These are phyloP conservation scores for Hyparrhenia diplandra DNA, from an alignment of 176 grass and related monocot species.

Conservation along the genomic window DNA sequence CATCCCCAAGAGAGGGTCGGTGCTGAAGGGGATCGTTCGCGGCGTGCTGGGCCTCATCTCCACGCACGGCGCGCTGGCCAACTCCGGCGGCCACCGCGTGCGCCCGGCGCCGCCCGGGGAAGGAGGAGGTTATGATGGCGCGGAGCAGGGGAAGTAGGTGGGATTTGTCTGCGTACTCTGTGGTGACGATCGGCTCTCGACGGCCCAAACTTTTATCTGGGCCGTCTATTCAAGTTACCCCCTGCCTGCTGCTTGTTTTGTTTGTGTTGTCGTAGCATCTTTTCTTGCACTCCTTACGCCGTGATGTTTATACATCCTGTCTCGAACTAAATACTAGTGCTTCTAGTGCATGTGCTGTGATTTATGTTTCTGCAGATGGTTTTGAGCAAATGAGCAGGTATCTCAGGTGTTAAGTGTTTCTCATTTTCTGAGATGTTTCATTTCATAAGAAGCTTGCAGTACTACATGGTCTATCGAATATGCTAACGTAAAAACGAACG, in stretches of 20 bases:
- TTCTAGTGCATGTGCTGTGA: not conserved
- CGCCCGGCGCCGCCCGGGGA: not conserved
- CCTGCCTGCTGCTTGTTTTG: not conserved
- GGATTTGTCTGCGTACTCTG: not conserved
- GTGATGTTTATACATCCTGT: no score
- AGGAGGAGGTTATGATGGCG: not conserved
- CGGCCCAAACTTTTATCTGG: slow-evolving; percentile 19
- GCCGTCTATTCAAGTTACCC: not conserved
- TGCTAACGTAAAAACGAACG: not conserved
- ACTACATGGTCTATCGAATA: not conserved
- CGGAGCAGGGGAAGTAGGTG: not conserved
- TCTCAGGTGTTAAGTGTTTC: not conserved
- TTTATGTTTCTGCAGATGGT: slow-evolving; percentile 3
- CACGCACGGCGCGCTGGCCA: not conserved
- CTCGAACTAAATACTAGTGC: not conserved
- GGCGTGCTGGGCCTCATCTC: not conserved
- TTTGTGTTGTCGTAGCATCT: not conserved
- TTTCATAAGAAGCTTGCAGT: not conserved
- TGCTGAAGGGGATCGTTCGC: slow-evolving; percentile 28
- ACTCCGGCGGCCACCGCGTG: slow-evolving; percentile 9
- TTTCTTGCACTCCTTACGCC: no score
- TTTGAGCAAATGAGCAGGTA: not conserved
- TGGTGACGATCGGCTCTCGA: not conserved
- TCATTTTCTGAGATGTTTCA: not conserved
- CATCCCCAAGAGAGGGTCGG: slow-evolving; percentile 28